Percentiles rank a stretch among this genome's conserved stretches.
These are phyloP conservation scores for Leccinum truebloodii DNA, from an alignment of 768 basidiomycete species.

Conservation along the genomic window DNA sequence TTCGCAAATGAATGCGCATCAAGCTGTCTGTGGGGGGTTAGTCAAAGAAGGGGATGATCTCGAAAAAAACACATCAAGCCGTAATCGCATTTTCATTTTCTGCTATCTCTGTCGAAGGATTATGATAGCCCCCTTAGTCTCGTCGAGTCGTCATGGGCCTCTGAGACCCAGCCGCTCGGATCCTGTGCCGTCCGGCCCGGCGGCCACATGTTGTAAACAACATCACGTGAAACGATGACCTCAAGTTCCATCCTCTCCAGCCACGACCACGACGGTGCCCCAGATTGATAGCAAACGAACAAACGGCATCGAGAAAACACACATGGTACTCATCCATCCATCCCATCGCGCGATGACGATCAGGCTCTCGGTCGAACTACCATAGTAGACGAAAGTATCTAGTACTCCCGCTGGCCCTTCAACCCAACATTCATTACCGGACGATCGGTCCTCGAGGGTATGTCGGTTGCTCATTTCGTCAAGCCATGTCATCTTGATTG, in stretches of 20 bases:
- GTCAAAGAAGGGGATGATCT: not conserved
- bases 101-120: not conserved
- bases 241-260: slow-evolving; percentile 1
- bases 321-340: not conserved
- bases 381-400: not conserved
- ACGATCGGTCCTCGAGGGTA: slow-evolving; percentile 55
- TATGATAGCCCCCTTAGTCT: not conserved
- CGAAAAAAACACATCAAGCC: not conserved
- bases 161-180: not conserved
- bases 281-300: not conserved
- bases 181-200: not conserved
- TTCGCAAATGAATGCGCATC: no score
- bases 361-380: not conserved
- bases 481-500: slow-evolving; percentile 4
- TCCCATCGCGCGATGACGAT: not conserved
- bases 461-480: slow-evolving; percentile 8
- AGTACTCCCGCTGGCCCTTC: not conserved
- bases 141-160: not conserved
- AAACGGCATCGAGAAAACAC: not conserved
- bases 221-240: not conserved
- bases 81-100: not conserved
- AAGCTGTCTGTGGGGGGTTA: not conserved
- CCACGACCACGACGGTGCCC: not conserved
- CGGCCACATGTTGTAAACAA: no score
- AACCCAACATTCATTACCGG: not conserved